phyloP scores from a whole-genome alignment of 2,329 filamentous ascomycete species.

The Penicillium sp. region DNA sequence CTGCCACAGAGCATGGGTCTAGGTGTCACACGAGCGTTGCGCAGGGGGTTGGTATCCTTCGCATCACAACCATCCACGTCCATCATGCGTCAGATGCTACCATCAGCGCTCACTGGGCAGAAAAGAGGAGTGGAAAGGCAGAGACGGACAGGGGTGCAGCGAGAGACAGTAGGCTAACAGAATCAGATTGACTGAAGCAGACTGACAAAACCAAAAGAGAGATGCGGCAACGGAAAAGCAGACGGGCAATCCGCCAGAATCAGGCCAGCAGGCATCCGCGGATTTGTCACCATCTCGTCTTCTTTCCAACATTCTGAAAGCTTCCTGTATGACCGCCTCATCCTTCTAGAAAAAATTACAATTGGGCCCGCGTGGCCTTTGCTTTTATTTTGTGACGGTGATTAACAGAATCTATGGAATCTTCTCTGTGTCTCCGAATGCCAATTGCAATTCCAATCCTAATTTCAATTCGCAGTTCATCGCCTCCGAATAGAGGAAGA shows the following conservation, averaged over 20 bases:
- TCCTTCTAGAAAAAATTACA: slow-evolving; percentile 27
- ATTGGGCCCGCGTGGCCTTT: slow-evolving; percentile 17
- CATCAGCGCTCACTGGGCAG: not conserved
- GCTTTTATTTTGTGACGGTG: slow-evolving; percentile 8
- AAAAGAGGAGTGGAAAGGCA: not conserved
- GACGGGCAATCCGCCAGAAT: not conserved
- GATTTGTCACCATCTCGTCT: not conserved
- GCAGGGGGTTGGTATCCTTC: slow-evolving; percentile 9
- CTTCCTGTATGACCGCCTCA: slow-evolving; percentile 7
- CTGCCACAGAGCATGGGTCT: slow-evolving; percentile 11
- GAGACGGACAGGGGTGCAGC: too few species aligned
- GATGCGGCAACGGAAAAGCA: not conserved
- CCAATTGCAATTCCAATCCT: not conserved
- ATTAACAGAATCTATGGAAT: slow-evolving; percentile 25
- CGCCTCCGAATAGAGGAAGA: not conserved
- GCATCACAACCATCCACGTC: not conserved
- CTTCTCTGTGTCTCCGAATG: slow-evolving; percentile 10
- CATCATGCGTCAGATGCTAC: slow-evolving; percentile 12
- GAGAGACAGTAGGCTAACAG: too few species aligned
- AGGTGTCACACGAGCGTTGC: slow-evolving; percentile 20
- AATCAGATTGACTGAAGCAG: too few species aligned
- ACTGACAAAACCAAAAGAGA: not conserved
- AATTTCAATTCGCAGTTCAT: not conserved
- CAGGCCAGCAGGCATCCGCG: not conserved
- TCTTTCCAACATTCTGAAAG: slow-evolving; percentile 8